Conservation (phyloP, 2,329 filamentous ascomycete species). For the Aspergillus hiratsukae region DNA sequence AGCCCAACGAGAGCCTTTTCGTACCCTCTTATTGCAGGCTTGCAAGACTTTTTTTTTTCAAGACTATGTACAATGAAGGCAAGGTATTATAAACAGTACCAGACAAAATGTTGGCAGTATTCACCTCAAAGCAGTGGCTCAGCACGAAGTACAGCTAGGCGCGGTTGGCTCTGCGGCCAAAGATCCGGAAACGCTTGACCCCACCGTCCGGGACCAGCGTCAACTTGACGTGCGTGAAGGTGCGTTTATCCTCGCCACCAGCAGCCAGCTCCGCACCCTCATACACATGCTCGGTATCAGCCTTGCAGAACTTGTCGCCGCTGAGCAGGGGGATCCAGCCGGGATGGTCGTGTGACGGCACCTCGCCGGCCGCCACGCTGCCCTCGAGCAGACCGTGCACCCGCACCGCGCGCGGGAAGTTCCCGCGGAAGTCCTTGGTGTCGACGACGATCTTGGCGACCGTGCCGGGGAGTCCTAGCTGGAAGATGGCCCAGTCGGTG, state of each 20-base stretch:
- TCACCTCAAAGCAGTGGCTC: not conserved
- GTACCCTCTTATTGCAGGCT: not conserved
- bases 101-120: not conserved
- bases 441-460: constrained; percentile 39
- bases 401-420: constrained; percentile 39
- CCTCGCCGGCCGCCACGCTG: constrained; percentile 13
- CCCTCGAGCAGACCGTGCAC: constrained; percentile 32
- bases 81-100: not conserved
- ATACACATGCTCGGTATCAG: constrained; percentile 40
- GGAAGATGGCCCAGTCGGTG: constrained; percentile 40
- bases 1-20: not conserved
- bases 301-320: constrained; percentile 34
- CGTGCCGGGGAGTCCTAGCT: constrained; percentile 36
- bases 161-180: constrained; percentile 52
- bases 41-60: not conserved
- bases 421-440: constrained; percentile 44
- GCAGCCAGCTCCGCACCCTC: constrained; percentile 48
- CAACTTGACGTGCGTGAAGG: constrained; percentile 80
- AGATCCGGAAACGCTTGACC: constrained; percentile 78
- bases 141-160: not conserved
- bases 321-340: constrained; percentile 36
- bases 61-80: constrained; percentile 1
- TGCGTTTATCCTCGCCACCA: constrained; percentile 60
- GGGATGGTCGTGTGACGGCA: constrained; percentile 30
- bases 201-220: constrained; percentile 92